phyloP scores from a whole-genome alignment of 495 filamentous ascomycete genomes.

The Daldinia loculata region DNA sequence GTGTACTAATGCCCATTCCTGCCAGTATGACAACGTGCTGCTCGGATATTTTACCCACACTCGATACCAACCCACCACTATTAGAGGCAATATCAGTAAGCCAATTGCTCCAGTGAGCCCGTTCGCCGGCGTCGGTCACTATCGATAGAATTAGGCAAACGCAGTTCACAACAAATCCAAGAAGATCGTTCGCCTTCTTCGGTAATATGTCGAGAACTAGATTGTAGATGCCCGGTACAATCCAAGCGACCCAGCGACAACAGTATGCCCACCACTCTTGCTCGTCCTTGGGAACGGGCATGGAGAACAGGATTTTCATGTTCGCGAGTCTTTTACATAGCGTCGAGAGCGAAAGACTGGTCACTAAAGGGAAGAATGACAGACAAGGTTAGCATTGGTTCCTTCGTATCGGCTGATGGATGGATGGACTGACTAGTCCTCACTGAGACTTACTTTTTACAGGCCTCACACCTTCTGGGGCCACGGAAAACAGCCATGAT shows the following conservation, averaged over 20 bases:
- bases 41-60: background rate
- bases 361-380: background rate
- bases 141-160: background rate
- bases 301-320: background rate
- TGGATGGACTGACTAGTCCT: background rate
- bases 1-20: background rate
- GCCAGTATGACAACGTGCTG: background rate
- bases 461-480: background rate
- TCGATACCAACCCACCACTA: background rate
- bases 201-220: background rate
- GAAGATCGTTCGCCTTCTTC: background rate
- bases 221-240: background rate
- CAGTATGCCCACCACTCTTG: background rate
- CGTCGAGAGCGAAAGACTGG: background rate
- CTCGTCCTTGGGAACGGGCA: background rate
- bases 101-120: background rate
- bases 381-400: background rate
- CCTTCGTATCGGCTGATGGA: background rate
- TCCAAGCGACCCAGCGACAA: background rate
- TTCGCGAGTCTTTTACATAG: background rate
- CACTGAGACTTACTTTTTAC: background rate
- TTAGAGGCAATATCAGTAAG: background rate
- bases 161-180: background rate
- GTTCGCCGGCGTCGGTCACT: background rate
- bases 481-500: background rate